Evolutionary conservation across 441 rosid species (phyloP).

Genomic region (Arabidopsis lyrata): DNA sequence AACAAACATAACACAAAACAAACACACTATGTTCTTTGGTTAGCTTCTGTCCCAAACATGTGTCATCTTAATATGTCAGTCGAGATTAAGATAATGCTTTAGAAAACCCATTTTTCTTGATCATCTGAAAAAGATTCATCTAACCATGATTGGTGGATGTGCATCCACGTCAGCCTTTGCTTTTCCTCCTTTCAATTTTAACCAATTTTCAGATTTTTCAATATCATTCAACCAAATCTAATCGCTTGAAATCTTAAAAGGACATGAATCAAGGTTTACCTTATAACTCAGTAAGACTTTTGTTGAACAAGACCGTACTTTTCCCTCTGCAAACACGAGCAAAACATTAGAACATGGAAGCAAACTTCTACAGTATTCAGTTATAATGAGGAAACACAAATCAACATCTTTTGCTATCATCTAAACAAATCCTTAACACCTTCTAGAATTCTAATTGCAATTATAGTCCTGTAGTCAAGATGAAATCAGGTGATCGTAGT

Average conservation of each 20-base stretch:
- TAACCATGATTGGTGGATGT: conserved; percentile 46
- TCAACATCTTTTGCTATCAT: too few relatives aligned
- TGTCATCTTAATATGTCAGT: conserved; percentile 40
- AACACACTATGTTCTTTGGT: conserved; percentile 36
- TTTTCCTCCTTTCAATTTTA: conserved; percentile 37
- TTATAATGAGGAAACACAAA: not conserved
- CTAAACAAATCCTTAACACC: too few relatives aligned
- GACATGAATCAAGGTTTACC: conserved; percentile 36
- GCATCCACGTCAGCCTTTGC: conserved; percentile 41
- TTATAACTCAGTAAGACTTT: conserved; percentile 34
- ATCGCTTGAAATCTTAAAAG: not conserved
- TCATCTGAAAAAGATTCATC: conserved; percentile 34
- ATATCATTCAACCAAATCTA: not conserved
- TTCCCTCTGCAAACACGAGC: conserved; percentile 36
- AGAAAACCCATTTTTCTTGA: conserved; percentile 41
- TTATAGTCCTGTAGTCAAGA: not conserved
- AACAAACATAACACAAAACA: conserved; percentile 29
- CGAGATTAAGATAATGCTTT: conserved; percentile 11
- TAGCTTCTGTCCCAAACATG: conserved; percentile 35
- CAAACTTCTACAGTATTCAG: not conserved
- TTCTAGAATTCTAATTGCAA: too few relatives aligned
- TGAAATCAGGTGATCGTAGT: not conserved
- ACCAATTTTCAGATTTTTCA: conserved; percentile 30
- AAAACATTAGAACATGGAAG: conserved; percentile 26
- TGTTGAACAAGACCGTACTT: conserved; percentile 41